Evolutionary conservation across 768 basidiomycete species (phyloP).

Genomic region (Boletus coccyginus): DNA sequence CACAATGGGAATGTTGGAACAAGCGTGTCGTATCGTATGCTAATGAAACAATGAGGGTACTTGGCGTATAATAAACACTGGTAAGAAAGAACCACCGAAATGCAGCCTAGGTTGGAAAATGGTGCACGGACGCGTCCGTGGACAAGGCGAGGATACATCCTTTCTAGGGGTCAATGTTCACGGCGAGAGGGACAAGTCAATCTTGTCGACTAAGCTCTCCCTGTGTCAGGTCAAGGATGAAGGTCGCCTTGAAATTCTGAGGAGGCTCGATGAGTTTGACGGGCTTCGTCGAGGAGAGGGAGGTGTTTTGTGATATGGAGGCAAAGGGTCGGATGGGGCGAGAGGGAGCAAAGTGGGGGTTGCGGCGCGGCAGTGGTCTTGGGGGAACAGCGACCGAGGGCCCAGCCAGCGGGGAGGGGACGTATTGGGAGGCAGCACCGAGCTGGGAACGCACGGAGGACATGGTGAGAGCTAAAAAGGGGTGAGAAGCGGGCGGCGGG

Average conservation of each 20-base stretch:
- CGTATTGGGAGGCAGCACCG: slow-evolving; percentile 35
- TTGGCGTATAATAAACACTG: slow-evolving; percentile 18
- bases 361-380: slow-evolving; percentile 39
- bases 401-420: slow-evolving; percentile 64
- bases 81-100: slow-evolving; percentile 16
- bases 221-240: slow-evolving; percentile 78
- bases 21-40: background rate
- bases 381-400: slow-evolving; percentile 33
- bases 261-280: slow-evolving; percentile 81
- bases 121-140: background rate
- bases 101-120: background rate
- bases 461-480: slow-evolving; percentile 36
- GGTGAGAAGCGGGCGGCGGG: background rate
- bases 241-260: slow-evolving; percentile 63
- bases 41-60: slow-evolving; percentile 15
- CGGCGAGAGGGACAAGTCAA: slow-evolving; percentile 22
- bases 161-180: background rate
- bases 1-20: slow-evolving; percentile 14
- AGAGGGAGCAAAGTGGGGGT: slow-evolving; percentile 62
- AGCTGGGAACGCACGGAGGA: slow-evolving; percentile 32
- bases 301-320: slow-evolving; percentile 40
- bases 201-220: slow-evolving; percentile 76
- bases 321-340: slow-evolving; percentile 79
- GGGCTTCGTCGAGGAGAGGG: slow-evolving; percentile 39
- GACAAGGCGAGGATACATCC: background rate